These are phyloP conservation scores for Erysiphe neolycopersici DNA, from an alignment of 2,329 filamentous ascomycete species.

Conservation along the genomic window DNA sequence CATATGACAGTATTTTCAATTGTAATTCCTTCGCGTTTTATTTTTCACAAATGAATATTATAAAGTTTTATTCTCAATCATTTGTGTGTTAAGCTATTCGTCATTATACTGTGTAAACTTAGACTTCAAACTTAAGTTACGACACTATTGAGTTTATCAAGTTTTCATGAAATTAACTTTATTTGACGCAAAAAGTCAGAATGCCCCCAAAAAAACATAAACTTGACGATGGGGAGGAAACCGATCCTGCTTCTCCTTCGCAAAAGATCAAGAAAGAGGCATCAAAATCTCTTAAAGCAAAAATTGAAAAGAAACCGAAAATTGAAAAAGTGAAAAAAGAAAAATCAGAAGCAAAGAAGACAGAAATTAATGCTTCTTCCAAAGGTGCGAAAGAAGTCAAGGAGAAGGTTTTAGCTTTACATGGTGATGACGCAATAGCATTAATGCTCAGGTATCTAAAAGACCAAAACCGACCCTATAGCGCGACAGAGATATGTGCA, in stretches of 20 bases:
- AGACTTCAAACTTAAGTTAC: no score
- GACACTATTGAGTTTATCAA: no score
- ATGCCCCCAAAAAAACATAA: slow-evolving; percentile 1
- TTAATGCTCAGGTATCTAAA: slow-evolving; percentile 15
- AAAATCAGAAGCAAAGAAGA: neutral
- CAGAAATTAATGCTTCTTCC: slow-evolving; percentile 1
- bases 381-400: slow-evolving; percentile 11
- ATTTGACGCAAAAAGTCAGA: no score
- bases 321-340: slow-evolving; percentile 1
- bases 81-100: no score
- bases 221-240: neutral
- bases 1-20: no score
- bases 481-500: slow-evolving; percentile 26
- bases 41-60: no score
- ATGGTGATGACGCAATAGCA: slow-evolving; percentile 12
- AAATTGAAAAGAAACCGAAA: slow-evolving; percentile 1
- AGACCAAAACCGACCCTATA: slow-evolving; percentile 17
- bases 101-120: no score
- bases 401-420: slow-evolving; percentile 10
- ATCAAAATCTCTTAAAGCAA: neutral
- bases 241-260: neutral
- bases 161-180: no score
- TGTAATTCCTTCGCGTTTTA: no score
- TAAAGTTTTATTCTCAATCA: no score
- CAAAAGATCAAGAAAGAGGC: neutral